Evolutionary conservation across 2,329 filamentous ascomycete genomes (phyloP).

Genomic region (Pseudogymnoascus sp.): DNA sequence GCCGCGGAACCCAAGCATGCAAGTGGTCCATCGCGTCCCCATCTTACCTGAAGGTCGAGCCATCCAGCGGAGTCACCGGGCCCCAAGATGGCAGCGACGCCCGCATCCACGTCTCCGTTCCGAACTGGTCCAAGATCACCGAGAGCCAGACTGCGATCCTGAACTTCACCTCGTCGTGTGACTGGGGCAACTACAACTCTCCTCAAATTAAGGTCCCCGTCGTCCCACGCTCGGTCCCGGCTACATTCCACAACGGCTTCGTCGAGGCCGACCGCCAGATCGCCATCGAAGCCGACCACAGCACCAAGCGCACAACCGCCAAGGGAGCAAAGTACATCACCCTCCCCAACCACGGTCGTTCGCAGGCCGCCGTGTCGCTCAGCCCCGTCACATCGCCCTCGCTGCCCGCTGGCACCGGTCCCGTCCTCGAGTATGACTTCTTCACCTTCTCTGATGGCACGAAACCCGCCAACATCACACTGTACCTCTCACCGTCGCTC

Average conservation of each 20-base stretch:
- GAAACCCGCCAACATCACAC: constrained; percentile 36
- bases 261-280: constrained; percentile 53
- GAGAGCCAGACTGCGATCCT: constrained; percentile 40
- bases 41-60: constrained; percentile 45
- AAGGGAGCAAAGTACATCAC: constrained; percentile 38
- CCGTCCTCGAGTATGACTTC: constrained; percentile 51
- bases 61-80: constrained; percentile 41
- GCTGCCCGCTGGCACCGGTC: constrained; percentile 40
- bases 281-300: constrained; percentile 47
- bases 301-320: constrained; percentile 35
- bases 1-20: constrained; percentile 44
- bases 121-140: constrained; percentile 36
- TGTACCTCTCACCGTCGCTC: constrained; percentile 44
- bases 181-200: constrained; percentile 36
- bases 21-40: constrained; percentile 43
- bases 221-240: constrained; percentile 39
- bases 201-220: constrained; percentile 48
- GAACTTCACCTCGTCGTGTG: constrained; percentile 43
- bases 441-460: constrained; percentile 40
- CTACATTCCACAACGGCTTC: constrained; percentile 48
- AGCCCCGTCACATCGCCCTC: constrained; percentile 44
- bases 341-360: constrained; percentile 49
- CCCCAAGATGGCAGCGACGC: constrained; percentile 40
- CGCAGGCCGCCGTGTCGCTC: constrained; percentile 48
- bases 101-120: constrained; percentile 46